Conservation (phyloP, 2,329 filamentous ascomycete genomes). For the Neodidymelliopsis sp. region DNA sequence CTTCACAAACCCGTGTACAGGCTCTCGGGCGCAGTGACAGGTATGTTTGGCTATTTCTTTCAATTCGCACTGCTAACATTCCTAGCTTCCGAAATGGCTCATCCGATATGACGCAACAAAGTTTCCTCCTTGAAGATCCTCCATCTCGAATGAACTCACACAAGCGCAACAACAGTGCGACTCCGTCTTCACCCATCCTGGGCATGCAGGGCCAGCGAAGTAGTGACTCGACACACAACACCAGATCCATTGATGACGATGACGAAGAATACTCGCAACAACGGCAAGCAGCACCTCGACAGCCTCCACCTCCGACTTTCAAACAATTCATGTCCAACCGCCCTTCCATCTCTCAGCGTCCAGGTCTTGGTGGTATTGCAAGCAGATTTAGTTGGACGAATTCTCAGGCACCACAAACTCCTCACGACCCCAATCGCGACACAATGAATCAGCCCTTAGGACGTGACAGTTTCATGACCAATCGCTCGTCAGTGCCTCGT, state of each 20-base stretch:
- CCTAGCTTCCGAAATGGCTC: conserved; percentile 30
- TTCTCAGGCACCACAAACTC: conserved; percentile 50
- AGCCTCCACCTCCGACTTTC: conserved; percentile 48
- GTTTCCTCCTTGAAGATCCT: conserved; percentile 39
- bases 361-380: conserved; percentile 37
- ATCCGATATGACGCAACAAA: conserved; percentile 21
- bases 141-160: conserved; percentile 37
- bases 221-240: conserved; percentile 44
- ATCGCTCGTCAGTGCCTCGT: conserved; percentile 46
- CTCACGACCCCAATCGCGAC: conserved; percentile 42
- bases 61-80: conserved; percentile 5
- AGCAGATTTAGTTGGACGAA: conserved; percentile 52
- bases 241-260: conserved; percentile 35
- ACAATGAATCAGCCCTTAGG: conserved; percentile 30
- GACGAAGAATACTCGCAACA: conserved; percentile 31
- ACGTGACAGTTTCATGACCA: conserved; percentile 48
- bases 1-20: conserved; percentile 40
- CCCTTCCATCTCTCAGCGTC: conserved; percentile 40
- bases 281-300: conserved; percentile 26
- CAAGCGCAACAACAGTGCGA: conserved; percentile 39
- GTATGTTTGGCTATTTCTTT: conserved; percentile 19
- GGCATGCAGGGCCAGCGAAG: conserved; percentile 34
- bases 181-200: conserved; percentile 44
- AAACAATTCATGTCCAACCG: conserved; percentile 49
- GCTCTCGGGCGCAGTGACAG: conserved; percentile 40